Evolutionary conservation across 805 yeast species (phyloP).

Genomic region (Candida anglica): DNA sequence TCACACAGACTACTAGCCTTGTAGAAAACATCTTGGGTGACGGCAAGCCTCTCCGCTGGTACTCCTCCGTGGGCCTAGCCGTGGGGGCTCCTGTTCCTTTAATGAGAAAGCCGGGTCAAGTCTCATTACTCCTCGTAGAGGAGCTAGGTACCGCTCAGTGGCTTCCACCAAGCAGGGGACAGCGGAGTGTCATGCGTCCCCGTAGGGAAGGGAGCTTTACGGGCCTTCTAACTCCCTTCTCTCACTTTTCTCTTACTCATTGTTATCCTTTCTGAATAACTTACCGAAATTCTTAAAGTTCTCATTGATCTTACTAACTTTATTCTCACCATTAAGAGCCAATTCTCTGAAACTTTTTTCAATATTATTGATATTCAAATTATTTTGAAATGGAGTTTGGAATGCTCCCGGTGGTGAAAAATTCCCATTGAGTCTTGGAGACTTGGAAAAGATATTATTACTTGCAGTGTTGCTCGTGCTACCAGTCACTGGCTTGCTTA

Average conservation of each 20-base stretch:
- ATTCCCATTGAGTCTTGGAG: constrained; percentile 1
- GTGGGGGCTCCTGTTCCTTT: too few relatives aligned
- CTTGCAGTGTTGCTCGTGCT: background rate
- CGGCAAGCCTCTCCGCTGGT: too few relatives aligned
- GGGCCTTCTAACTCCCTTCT: too few relatives aligned
- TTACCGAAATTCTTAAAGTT: constrained; percentile 63
- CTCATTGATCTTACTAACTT: constrained; percentile 62
- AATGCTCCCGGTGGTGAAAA: constrained; percentile 23
- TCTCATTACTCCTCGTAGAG: too few relatives aligned
- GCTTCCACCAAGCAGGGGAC: too few relatives aligned
- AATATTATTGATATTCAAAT: constrained; percentile 39
- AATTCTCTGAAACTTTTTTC: constrained; percentile 45
- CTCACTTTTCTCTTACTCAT: constrained; percentile 8
- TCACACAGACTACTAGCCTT: too few relatives aligned
- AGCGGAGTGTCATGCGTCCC: too few relatives aligned
- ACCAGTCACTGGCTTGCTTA: background rate
- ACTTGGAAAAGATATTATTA: background rate
- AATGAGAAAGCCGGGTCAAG: too few relatives aligned
- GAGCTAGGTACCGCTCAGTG: too few relatives aligned
- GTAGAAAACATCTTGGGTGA: too few relatives aligned
- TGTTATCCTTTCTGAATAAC: constrained; percentile 36
- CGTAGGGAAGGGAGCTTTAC: too few relatives aligned
- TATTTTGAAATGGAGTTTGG: constrained; percentile 12
- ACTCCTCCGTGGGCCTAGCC: too few relatives aligned
- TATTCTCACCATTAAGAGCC: constrained; percentile 50